These are phyloP conservation scores for Sugiyamaella boreocaroliniensis DNA, from an alignment of 805 yeast species.

Conservation along the genomic window DNA sequence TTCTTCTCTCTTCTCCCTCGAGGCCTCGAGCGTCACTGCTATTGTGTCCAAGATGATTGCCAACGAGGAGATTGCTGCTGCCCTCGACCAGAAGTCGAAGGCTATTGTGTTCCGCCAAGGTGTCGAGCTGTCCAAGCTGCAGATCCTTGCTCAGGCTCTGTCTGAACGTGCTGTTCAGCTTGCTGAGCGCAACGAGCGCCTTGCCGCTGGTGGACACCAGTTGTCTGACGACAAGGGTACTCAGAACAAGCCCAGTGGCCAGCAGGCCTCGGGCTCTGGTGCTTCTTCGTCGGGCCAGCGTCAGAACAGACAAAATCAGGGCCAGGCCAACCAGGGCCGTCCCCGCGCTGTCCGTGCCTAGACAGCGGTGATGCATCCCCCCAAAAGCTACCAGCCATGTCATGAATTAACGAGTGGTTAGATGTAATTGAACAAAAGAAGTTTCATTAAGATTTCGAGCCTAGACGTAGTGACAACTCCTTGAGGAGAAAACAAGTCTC, in stretches of 20 bases:
- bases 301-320: conserved; percentile 4
- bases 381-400: not conserved
- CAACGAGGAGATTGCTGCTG: conserved; percentile 69
- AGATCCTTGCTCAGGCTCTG: conserved; percentile 77
- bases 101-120: conserved; percentile 65
- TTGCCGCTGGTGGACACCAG: conserved; percentile 68
- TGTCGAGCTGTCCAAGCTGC: conserved; percentile 75
- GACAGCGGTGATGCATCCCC: not conserved
- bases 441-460: not conserved
- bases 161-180: conserved; percentile 74
- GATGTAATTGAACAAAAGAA: not conserved
- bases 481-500: not conserved
- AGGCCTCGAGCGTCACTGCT: conserved; percentile 48
- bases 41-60: conserved; percentile 70
- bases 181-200: conserved; percentile 78
- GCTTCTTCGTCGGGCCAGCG: not conserved
- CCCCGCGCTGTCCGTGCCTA: conserved; percentile 7
- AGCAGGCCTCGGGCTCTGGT: not conserved
- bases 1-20: conserved; percentile 58
- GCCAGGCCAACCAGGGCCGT: conserved; percentile 1
- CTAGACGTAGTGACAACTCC: no score
- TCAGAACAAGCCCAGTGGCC: not conserved
- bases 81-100: conserved; percentile 58
- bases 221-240: conserved; percentile 6
- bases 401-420: not conserved